Conservation (phyloP, 176 grass and related monocot genomes). For the Triticum aestivum region IWGSC_CS_RefSeq_v2.1 NC_057811.1:174838475-174838974, state of each 20-base stretch:
- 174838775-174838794: background rate
- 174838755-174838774: background rate
- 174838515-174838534: slow-evolving; percentile 2
- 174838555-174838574: background rate
- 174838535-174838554: background rate
- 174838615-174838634: slow-evolving; percentile 1
- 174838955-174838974: slow-evolving; percentile 15
- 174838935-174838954: background rate
- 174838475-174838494: background rate
- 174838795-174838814: slow-evolving; percentile 3
- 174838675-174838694: background rate
- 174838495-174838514: background rate
- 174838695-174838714: slow-evolving; percentile 6
- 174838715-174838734: background rate
- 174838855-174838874: background rate
- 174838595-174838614: background rate
- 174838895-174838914: background rate
- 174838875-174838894: background rate
- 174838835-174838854: background rate
- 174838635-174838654: background rate
- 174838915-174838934: slow-evolving; percentile 26
- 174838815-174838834: slow-evolving; percentile 20
- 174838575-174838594: background rate
- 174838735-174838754: background rate
- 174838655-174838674: background rate